Evolutionary conservation across 192 early-diverging fungal species (phyloP).

Genomic region (Rhizophlyctis rosea): DNA sequence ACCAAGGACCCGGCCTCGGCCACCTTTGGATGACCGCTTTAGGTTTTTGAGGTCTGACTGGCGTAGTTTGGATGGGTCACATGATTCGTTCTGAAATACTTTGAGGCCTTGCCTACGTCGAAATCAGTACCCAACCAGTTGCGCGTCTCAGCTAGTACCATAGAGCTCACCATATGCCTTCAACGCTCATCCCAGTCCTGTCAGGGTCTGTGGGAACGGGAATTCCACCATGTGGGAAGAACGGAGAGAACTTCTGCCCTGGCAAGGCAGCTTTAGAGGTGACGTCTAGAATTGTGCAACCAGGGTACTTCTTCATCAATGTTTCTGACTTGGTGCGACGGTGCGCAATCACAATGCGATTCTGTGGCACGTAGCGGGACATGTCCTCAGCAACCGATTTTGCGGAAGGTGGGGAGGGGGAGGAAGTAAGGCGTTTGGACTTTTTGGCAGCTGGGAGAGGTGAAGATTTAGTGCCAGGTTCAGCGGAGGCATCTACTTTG

Average conservation of each 20-base stretch:
- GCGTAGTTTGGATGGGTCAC: not conserved
- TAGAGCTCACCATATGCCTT: conserved; percentile 13
- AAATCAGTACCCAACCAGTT: not conserved
- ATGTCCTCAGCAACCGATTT: too few relatives aligned
- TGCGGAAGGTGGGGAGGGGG: too few relatives aligned
- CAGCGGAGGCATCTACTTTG: too few relatives aligned
- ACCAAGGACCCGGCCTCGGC: conserved; percentile 6
- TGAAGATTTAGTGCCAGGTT: too few relatives aligned
- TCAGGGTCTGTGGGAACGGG: not conserved
- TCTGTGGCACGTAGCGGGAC: too few relatives aligned
- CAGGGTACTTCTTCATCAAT: conserved; percentile 2
- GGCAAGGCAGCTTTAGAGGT: conserved; percentile 9
- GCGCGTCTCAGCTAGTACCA: not conserved
- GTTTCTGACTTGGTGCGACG: conserved; percentile 3
- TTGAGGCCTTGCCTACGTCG: conserved; percentile 13
- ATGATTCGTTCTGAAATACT: not conserved
- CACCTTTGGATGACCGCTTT: not conserved
- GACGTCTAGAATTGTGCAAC: conserved; percentile 10
- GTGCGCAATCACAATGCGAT: too few relatives aligned
- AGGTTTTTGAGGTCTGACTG: conserved; percentile 1
- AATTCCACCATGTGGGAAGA: conserved; percentile 12
- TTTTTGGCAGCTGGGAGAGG: too few relatives aligned
- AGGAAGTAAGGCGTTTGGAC: too few relatives aligned
- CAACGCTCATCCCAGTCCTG: conserved; percentile 1
- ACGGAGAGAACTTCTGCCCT: conserved; percentile 17